Conservation (phyloP, 2,329 filamentous ascomycete species). For the Xylariaceae sp. region DNA sequence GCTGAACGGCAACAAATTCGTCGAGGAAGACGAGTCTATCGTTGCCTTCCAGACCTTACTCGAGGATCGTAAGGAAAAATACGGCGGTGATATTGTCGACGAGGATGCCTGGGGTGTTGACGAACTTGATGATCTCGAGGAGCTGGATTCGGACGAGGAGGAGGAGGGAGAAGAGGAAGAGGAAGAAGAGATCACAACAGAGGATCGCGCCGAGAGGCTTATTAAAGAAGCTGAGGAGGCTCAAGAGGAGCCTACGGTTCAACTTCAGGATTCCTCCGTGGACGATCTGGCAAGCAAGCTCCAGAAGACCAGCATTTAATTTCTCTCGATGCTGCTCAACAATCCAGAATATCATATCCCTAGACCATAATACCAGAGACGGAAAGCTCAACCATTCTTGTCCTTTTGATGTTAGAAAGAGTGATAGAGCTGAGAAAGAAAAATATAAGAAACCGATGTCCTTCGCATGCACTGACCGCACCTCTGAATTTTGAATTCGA, state of each 20-base stretch:
- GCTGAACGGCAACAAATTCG: slow-evolving; percentile 93
- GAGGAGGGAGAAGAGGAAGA: slow-evolving; percentile 66
- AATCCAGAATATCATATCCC: too few species aligned
- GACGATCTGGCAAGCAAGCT: slow-evolving; percentile 75
- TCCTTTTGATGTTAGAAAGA: too few species aligned
- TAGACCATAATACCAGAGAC: too few species aligned
- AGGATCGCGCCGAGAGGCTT: slow-evolving; percentile 66
- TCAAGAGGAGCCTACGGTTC: slow-evolving; percentile 68
- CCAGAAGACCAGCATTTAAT: slow-evolving; percentile 65
- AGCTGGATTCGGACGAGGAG: slow-evolving; percentile 65
- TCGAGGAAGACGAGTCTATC: slow-evolving; percentile 75
- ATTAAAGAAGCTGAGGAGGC: slow-evolving; percentile 67
- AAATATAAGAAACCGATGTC: too few species aligned
- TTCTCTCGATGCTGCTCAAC: too few species aligned
- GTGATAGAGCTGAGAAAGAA: too few species aligned
- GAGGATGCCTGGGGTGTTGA: slow-evolving; percentile 85
- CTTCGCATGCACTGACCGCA: too few species aligned
- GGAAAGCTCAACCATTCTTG: too few species aligned
- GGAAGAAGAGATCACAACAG: slow-evolving; percentile 59
- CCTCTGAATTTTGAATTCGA: too few species aligned
- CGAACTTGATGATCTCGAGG: slow-evolving; percentile 80
- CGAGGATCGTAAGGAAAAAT: slow-evolving; percentile 71
- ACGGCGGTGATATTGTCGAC: slow-evolving; percentile 60
- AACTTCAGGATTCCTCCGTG: slow-evolving; percentile 70
- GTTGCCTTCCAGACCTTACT: slow-evolving; percentile 66